A percentile compares a stretch with the other conserved stretches of the same genome.
Conservation (phyloP, 2,329 filamentous ascomycete species). For the Aspergillus cejpii region DNA sequence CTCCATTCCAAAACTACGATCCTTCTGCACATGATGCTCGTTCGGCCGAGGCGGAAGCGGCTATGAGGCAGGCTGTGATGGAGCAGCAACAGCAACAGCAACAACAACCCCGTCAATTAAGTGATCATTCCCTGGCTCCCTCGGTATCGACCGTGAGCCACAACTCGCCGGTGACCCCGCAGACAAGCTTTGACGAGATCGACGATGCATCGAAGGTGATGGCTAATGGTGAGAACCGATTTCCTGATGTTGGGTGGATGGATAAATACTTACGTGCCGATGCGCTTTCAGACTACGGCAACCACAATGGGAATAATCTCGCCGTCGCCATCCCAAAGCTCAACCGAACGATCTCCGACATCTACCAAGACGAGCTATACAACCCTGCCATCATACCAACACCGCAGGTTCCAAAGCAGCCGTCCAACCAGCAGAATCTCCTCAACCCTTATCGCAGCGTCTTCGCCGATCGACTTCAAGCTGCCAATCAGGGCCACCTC, state of each 20-base stretch:
- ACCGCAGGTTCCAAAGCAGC: constrained; percentile 35
- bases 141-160: constrained; percentile 57
- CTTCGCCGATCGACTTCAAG: constrained; percentile 69
- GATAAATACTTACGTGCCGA: constrained; percentile 62
- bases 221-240: constrained; percentile 50
- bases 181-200: constrained; percentile 49
- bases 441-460: constrained; percentile 53
- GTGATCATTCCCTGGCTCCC: constrained; percentile 47
- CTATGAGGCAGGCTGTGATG: constrained; percentile 54
- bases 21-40: constrained; percentile 37
- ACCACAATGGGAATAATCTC: constrained; percentile 27
- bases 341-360: constrained; percentile 77
- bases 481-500: constrained; percentile 67
- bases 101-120: constrained; percentile 37
- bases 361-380: constrained; percentile 78
- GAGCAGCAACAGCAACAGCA: constrained; percentile 38
- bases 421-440: constrained; percentile 24
- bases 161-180: constrained; percentile 57
- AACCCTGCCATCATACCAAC: constrained; percentile 45
- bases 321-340: constrained; percentile 61
- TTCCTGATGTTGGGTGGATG: constrained; percentile 44
- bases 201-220: constrained; percentile 46
- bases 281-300: constrained; percentile 50
- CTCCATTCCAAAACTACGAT: constrained; percentile 44
- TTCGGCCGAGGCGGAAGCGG: constrained; percentile 48